Percentiles rank a stretch among this genome's conserved stretches.
Evolutionary conservation across 108 stramenopile genomes (phyloP).

Genomic region (Mediolabrus comicus): DNA sequence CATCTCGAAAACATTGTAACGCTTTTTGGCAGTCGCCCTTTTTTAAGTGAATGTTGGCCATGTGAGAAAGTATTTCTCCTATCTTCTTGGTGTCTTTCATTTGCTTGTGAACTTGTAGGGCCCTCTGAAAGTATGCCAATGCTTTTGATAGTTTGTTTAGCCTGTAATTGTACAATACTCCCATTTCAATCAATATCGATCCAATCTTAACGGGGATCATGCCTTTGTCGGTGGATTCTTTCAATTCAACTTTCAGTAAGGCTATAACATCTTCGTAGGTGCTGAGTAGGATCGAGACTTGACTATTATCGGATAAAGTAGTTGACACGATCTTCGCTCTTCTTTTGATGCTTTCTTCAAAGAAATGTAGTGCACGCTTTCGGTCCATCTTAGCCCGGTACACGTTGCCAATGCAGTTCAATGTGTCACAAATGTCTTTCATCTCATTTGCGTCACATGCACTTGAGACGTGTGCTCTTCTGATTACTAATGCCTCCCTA

Average conservation of each 20-base stretch:
- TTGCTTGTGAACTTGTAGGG: conserved; percentile 39
- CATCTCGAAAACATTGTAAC: conserved; percentile 43
- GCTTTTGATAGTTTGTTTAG: conserved; percentile 32
- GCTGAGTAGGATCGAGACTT: conserved; percentile 23
- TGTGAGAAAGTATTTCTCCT: conserved; percentile 34
- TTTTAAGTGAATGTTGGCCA: conserved; percentile 44
- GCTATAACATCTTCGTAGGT: conserved; percentile 52
- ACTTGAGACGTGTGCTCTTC: conserved; percentile 23
- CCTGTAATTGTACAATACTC: conserved; percentile 37
- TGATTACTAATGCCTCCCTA: conserved; percentile 38
- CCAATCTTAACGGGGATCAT: conserved; percentile 31
- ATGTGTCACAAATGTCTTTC: conserved; percentile 46
- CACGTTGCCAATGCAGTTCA: conserved; percentile 52
- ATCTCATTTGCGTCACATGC: conserved; percentile 26
- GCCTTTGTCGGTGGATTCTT: conserved; percentile 5
- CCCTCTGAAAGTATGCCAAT: conserved; percentile 38
- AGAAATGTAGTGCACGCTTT: conserved; percentile 40
- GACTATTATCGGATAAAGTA: conserved; percentile 2
- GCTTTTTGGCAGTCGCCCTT: conserved; percentile 22
- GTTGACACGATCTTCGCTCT: conserved; percentile 14
- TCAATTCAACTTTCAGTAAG: conserved; percentile 22
- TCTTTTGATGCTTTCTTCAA: conserved; percentile 30
- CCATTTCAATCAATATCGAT: conserved; percentile 34
- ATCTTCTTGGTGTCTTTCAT: conserved; percentile 32
- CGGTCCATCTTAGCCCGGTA: conserved; percentile 34